Conservation (phyloP, 768 basidiomycete species). For the Phylloporus sp. region DNA sequence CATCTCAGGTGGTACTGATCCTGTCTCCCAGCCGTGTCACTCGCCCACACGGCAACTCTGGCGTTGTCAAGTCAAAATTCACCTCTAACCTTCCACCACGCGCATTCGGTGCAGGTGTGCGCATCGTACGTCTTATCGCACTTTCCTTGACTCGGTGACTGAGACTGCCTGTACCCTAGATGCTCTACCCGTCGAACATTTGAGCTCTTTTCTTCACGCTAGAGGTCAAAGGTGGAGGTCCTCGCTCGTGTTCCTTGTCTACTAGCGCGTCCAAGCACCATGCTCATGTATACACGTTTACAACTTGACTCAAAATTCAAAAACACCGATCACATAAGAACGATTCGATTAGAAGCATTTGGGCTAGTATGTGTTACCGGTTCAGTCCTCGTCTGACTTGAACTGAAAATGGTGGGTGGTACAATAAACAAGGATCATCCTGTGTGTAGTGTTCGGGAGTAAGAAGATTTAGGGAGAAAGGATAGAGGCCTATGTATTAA, state of each 20-base stretch:
- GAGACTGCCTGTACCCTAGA: slow-evolving; percentile 39
- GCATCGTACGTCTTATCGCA: slow-evolving; percentile 58
- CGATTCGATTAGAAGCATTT: not conserved
- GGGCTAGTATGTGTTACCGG: too few relatives aligned
- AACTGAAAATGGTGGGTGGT: too few relatives aligned
- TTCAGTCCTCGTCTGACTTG: too few relatives aligned
- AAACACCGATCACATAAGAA: not conserved
- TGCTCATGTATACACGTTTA: slow-evolving; percentile 11
- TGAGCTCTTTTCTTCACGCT: slow-evolving; percentile 29
- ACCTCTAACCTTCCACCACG: slow-evolving; percentile 90
- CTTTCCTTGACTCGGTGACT: not conserved
- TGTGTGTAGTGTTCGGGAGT: too few relatives aligned
- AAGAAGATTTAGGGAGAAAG: too few relatives aligned
- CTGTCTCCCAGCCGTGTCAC: slow-evolving; percentile 69
- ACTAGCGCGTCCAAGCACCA: slow-evolving; percentile 4
- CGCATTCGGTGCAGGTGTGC: slow-evolving; percentile 88
- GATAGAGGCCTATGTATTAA: too few relatives aligned
- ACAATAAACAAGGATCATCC: too few relatives aligned
- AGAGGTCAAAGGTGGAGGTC: not conserved
- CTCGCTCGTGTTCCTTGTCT: slow-evolving; percentile 19
- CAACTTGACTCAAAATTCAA: slow-evolving; percentile 6
- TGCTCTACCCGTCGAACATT: slow-evolving; percentile 90
- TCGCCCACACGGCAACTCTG: slow-evolving; percentile 89
- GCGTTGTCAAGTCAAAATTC: slow-evolving; percentile 98
- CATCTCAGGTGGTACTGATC: not conserved